These are phyloP conservation scores for sunflower (Helianthus annuus) DNA, from an alignment of 129 eudicot genomes.

Conservation along the genomic window HanXRQr2.0-SUNRISE NC_035442.2:47675149-47675648, in stretches of 20 bases:
- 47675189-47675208: constrained; percentile 85
- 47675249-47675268: constrained; percentile 63
- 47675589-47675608: background rate
- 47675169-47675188: constrained; percentile 59
- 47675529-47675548: constrained; percentile 32
- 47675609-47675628: constrained; percentile 24
- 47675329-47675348: constrained; percentile 49
- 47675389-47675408: constrained; percentile 77
- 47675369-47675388: constrained; percentile 34
- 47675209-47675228: constrained; percentile 61
- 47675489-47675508: constrained; percentile 97
- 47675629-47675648: constrained; percentile 25
- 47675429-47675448: constrained; percentile 76
- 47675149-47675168: constrained; percentile 68
- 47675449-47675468: constrained; percentile 59
- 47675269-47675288: constrained; percentile 56
- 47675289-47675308: constrained; percentile 49
- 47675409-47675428: constrained; percentile 80
- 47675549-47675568: constrained; percentile 1
- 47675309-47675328: constrained; percentile 65
- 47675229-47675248: constrained; percentile 63
- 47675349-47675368: constrained; percentile 37
- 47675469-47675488: constrained; percentile 70
- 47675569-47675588: background rate
- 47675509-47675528: constrained; percentile 34